Percentiles rank a stretch among this genome's conserved stretches.
These are phyloP conservation scores for Aspergillus homomorphus DNA, from an alignment of 495 filamentous ascomycete species.

Conservation along the genomic window DNA sequence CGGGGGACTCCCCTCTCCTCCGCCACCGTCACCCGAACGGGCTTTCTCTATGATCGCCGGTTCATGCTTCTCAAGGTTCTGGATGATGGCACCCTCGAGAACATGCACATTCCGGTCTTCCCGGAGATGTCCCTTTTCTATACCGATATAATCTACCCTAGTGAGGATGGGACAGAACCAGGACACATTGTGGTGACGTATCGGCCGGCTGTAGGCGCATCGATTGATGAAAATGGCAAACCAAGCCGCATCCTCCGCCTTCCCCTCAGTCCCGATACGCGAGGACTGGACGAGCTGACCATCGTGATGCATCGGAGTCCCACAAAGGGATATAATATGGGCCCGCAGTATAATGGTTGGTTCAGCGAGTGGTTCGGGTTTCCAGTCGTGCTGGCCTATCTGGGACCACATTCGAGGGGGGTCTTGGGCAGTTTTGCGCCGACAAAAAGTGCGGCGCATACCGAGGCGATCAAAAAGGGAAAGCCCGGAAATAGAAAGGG, in stretches of 20 bases:
- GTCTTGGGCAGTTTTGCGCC: slow-evolving; percentile 60
- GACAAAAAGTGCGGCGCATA: slow-evolving; percentile 25
- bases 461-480: background rate
- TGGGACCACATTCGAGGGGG: slow-evolving; percentile 58
- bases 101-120: slow-evolving; percentile 66
- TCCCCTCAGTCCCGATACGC: slow-evolving; percentile 55
- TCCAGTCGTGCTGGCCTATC: slow-evolving; percentile 61
- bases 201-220: slow-evolving; percentile 31
- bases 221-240: slow-evolving; percentile 16
- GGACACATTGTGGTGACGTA: slow-evolving; percentile 58
- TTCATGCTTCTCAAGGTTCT: slow-evolving; percentile 71
- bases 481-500: background rate
- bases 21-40: slow-evolving; percentile 59
- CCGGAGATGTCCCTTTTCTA: slow-evolving; percentile 67
- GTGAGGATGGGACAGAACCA: slow-evolving; percentile 16
- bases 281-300: slow-evolving; percentile 46
- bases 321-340: slow-evolving; percentile 67
- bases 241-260: slow-evolving; percentile 44
- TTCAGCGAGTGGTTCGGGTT: slow-evolving; percentile 71
- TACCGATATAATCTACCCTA: slow-evolving; percentile 49
- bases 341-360: slow-evolving; percentile 62
- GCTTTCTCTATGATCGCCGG: slow-evolving; percentile 70
- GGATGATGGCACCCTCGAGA: slow-evolving; percentile 43
- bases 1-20: slow-evolving; percentile 57
- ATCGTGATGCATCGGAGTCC: slow-evolving; percentile 63